A percentile compares a stretch with the other conserved stretches of the same genome.
phyloP scores from a whole-genome alignment of 2,329 filamentous ascomycete species.

The Botrytis cinerea region DNA sequence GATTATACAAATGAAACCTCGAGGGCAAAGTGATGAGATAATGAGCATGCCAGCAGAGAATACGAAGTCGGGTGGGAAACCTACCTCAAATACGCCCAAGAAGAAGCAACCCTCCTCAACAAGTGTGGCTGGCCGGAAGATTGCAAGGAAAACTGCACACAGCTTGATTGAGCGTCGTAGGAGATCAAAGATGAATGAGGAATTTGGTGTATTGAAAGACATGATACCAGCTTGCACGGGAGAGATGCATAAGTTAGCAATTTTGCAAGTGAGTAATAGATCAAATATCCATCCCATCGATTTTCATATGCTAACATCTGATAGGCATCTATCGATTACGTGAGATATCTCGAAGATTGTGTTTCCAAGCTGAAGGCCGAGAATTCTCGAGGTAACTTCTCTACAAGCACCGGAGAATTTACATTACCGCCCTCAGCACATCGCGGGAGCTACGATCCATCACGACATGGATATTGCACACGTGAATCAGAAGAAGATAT shows the following conservation, averaged over 20 bases:
- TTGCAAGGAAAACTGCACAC: constrained; percentile 93
- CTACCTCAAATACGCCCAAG: constrained; percentile 50
- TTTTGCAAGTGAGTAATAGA: constrained; percentile 70
- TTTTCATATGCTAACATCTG: constrained; percentile 21
- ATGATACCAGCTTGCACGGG: constrained; percentile 97
- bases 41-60: constrained; percentile 26
- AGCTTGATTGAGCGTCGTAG: constrained; percentile 89
- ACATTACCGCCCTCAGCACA: constrained; percentile 31
- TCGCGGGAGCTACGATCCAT: constrained; percentile 31
- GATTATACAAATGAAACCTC: constrained; percentile 96
- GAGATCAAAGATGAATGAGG: constrained; percentile 98
- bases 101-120: constrained; percentile 75
- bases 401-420: constrained; percentile 31
- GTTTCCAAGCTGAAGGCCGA: constrained; percentile 73
- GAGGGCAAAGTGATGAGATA: constrained; percentile 46
- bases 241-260: constrained; percentile 97
- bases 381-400: constrained; percentile 37
- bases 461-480: constrained; percentile 48
- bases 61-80: constrained; percentile 29
- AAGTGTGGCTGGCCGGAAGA: constrained; percentile 88
- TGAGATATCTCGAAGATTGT: constrained; percentile 90
- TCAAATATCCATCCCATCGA: no score
- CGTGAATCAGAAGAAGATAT: constrained; percentile 49
- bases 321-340: constrained; percentile 93
- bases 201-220: constrained; percentile 88